Percentiles rank a stretch among this genome's conserved stretches.
Evolutionary conservation across 257 asterid species (phyloP).

Genomic region (Orobanche coerulescens): DNA sequence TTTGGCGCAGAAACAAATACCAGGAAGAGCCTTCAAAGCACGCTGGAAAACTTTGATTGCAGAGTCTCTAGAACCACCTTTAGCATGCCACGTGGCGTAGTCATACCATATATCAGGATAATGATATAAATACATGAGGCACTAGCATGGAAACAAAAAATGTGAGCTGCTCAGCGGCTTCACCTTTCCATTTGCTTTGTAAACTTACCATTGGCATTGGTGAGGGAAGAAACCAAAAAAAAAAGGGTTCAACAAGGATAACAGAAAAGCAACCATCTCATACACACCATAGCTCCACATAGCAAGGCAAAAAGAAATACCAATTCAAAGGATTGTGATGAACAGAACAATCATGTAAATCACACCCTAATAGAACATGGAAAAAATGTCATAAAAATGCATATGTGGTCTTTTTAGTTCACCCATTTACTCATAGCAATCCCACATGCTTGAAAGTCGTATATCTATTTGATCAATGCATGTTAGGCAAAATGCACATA

Average conservation of each 20-base stretch:
- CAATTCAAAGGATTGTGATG: neutral
- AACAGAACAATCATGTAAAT: neutral
- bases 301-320: neutral
- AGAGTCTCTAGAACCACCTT: constrained; percentile 69
- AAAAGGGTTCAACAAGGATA: constrained; percentile 12
- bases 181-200: neutral
- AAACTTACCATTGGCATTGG: neutral
- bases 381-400: constrained; percentile 6
- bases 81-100: constrained; percentile 93
- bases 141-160: constrained; percentile 42
- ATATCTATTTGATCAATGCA: too few relatives aligned
- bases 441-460: constrained; percentile 8
- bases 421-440: neutral
- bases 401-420: neutral
- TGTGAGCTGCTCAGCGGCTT: constrained; percentile 28
- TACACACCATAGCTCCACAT: constrained; percentile 8
- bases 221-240: neutral
- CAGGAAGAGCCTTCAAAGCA: constrained; percentile 93
- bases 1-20: constrained; percentile 37
- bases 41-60: constrained; percentile 88
- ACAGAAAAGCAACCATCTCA: neutral
- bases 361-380: neutral
- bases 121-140: constrained; percentile 95
- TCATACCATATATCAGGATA: constrained; percentile 98
- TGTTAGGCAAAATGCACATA: too few relatives aligned